A percentile compares a stretch with the other conserved stretches of the same genome.
Evolutionary conservation across 768 basidiomycete genomes (phyloP).

Genomic region (Leccinellum rugosiceps): DNA sequence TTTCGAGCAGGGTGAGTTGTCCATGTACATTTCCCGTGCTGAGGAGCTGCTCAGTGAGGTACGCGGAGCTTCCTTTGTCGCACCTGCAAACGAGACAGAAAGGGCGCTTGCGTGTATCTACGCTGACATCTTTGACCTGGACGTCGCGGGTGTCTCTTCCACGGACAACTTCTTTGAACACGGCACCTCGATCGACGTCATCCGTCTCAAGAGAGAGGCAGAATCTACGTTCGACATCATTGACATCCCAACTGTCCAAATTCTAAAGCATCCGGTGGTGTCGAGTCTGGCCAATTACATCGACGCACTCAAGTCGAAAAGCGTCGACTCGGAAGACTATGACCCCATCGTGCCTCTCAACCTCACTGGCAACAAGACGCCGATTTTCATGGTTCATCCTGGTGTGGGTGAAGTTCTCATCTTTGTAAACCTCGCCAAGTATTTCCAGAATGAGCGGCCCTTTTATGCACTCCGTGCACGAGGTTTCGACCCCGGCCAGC

Average conservation of each 20-base stretch:
- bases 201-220: neutral
- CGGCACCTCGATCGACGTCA: neutral
- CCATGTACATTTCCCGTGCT: neutral
- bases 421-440: neutral
- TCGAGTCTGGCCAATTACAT: neutral
- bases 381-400: neutral
- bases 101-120: neutral
- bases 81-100: neutral
- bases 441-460: neutral
- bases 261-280: neutral
- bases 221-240: neutral
- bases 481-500: neutral
- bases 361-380: neutral
- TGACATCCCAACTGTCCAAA: neutral
- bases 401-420: conserved; percentile 1
- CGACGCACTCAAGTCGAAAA: neutral
- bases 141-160: neutral
- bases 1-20: neutral
- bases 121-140: neutral
- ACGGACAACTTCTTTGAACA: neutral
- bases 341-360: neutral
- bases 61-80: neutral
- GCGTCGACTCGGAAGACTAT: neutral
- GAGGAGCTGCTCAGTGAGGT: neutral
- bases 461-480: neutral